phyloP scores from a whole-genome alignment of 768 basidiomycete species.

The Russula sp. region DNA sequence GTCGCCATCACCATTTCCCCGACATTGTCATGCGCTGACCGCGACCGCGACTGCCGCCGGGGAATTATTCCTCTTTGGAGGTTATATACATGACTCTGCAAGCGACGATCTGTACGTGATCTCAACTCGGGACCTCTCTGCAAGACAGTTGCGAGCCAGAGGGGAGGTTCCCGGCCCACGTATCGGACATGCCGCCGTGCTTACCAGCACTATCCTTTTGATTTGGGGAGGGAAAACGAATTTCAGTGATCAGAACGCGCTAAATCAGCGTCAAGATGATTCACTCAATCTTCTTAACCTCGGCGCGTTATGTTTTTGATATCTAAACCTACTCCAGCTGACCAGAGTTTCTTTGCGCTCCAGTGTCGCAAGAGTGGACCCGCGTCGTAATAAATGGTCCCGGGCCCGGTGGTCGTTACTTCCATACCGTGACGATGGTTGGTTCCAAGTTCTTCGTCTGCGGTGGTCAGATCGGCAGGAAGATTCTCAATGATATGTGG shows the following conservation, averaged over 20 bases:
- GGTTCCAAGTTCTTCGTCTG: slow-evolving; percentile 92
- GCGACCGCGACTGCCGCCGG: slow-evolving; percentile 59
- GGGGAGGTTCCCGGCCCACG: slow-evolving; percentile 71
- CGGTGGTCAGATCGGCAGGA: slow-evolving; percentile 92
- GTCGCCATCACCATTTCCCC: slow-evolving; percentile 57
- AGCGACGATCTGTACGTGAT: slow-evolving; percentile 89
- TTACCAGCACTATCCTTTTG: slow-evolving; percentile 91
- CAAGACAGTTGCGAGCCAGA: slow-evolving; percentile 51
- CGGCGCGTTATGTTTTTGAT: slow-evolving; percentile 52
- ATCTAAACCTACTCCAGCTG: background rate
- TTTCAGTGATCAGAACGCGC: slow-evolving; percentile 43
- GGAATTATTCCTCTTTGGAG: slow-evolving; percentile 95
- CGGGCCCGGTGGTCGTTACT: slow-evolving; percentile 84
- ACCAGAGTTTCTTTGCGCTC: background rate
- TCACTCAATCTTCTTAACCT: slow-evolving; percentile 91
- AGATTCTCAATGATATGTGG: slow-evolving; percentile 96
- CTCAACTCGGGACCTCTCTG: slow-evolving; percentile 71
- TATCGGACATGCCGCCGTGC: slow-evolving; percentile 86
- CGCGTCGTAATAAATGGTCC: slow-evolving; percentile 73
- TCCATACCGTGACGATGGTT: slow-evolving; percentile 90
- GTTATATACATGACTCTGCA: slow-evolving; percentile 48
- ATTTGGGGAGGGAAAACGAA: slow-evolving; percentile 97
- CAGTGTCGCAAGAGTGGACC: slow-evolving; percentile 95
- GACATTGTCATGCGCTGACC: slow-evolving; percentile 91
- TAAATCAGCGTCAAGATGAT: slow-evolving; percentile 78